A percentile compares a stretch with the other conserved stretches of the same genome.
Conservation (phyloP, 371 early-diverging fungal species). For the Dinochytrium kinnereticum region DNA sequence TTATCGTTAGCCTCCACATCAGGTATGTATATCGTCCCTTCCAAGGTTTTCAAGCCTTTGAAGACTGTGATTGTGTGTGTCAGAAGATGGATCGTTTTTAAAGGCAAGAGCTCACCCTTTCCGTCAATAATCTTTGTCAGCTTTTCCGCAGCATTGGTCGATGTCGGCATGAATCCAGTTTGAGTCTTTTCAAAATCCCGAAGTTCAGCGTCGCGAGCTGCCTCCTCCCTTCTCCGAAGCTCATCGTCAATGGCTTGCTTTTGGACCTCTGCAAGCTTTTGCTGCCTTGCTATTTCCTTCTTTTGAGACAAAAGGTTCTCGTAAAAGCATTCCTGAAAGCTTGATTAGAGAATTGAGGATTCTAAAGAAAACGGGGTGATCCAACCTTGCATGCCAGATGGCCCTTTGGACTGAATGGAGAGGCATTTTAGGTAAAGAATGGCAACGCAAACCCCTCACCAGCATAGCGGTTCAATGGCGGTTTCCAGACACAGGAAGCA, state of each 20-base stretch:
- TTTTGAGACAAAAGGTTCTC: slow-evolving; percentile 88
- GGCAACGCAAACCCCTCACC: slow-evolving; percentile 46
- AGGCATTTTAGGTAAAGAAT: background rate
- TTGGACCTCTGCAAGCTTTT: slow-evolving; percentile 46
- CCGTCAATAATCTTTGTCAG: slow-evolving; percentile 35
- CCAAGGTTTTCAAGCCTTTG: slow-evolving; percentile 38
- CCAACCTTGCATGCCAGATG: slow-evolving; percentile 76
- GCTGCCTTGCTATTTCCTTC: slow-evolving; percentile 71
- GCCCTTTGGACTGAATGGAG: slow-evolving; percentile 63
- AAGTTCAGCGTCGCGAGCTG: slow-evolving; percentile 55
- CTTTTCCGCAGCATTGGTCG: slow-evolving; percentile 22
- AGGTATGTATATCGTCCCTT: slow-evolving; percentile 34
- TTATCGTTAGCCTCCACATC: slow-evolving; percentile 50
- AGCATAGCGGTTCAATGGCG: slow-evolving; percentile 83
- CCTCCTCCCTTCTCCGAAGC: slow-evolving; percentile 52
- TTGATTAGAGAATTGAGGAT: background rate
- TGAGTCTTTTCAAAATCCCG: slow-evolving; percentile 72
- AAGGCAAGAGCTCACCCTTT: slow-evolving; percentile 19
- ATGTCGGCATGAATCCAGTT: slow-evolving; percentile 58
- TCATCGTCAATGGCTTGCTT: slow-evolving; percentile 31
- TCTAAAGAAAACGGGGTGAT: background rate
- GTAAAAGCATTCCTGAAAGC: slow-evolving; percentile 77
- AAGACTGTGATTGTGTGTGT: slow-evolving; percentile 25
- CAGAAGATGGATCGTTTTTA: background rate
- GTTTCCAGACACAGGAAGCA: slow-evolving; percentile 91